Conservation (phyloP, 108 stramenopile species). For the Pseudonitzschia delicatissima region DNA sequence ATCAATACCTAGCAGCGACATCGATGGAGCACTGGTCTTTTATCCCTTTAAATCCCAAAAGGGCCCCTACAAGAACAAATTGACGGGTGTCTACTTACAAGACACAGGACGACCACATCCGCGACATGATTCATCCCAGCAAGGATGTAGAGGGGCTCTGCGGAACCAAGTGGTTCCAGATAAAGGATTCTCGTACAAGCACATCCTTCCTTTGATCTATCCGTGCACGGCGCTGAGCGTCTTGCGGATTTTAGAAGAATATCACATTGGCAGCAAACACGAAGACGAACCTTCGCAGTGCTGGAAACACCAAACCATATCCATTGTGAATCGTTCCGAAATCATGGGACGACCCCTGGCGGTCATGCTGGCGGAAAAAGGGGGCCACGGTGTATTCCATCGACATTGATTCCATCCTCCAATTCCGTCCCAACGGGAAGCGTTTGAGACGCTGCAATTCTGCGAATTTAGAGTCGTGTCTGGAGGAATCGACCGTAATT, state of each 20-base stretch:
- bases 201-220: slow-evolving; percentile 36
- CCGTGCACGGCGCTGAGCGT: slow-evolving; percentile 92
- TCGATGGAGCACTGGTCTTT: slow-evolving; percentile 93
- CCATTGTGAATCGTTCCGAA: slow-evolving; percentile 93
- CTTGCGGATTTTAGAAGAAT: slow-evolving; percentile 77
- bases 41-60: slow-evolving; percentile 86
- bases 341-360: slow-evolving; percentile 92
- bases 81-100: slow-evolving; percentile 76
- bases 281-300: not conserved
- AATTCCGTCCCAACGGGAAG: slow-evolving; percentile 48
- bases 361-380: slow-evolving; percentile 84
- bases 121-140: slow-evolving; percentile 68
- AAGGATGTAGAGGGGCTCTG: slow-evolving; percentile 95
- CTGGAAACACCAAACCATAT: slow-evolving; percentile 67
- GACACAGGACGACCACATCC: slow-evolving; percentile 85
- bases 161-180: slow-evolving; percentile 20
- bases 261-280: slow-evolving; percentile 13
- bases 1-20: slow-evolving; percentile 62
- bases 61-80: slow-evolving; percentile 53
- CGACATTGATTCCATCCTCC: slow-evolving; percentile 81
- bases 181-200: slow-evolving; percentile 9
- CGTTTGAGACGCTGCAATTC: slow-evolving; percentile 34
- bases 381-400: slow-evolving; percentile 90
- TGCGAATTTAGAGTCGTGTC: slow-evolving; percentile 54
- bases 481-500: slow-evolving; percentile 63